Conservation (phyloP, 2,329 filamentous ascomycete genomes). For the Myriangium duriaei region DNA sequence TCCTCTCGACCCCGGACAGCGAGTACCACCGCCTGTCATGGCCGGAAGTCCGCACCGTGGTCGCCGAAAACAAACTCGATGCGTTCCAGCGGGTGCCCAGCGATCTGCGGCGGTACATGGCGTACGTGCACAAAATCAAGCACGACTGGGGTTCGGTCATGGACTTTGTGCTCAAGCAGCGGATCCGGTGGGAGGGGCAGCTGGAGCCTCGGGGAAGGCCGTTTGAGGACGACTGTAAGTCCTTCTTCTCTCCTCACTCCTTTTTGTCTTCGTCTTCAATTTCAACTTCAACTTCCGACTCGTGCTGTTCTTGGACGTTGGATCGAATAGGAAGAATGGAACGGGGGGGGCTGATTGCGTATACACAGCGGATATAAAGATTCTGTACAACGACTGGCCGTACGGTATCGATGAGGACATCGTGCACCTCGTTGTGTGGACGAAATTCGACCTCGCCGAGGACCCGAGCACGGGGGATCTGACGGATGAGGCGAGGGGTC, state of each 20-base stretch:
- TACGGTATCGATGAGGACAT: constrained; percentile 72
- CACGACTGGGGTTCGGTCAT: constrained; percentile 62
- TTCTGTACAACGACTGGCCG: constrained; percentile 86
- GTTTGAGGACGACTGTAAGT: constrained; percentile 32
- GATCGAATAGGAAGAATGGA: no score
- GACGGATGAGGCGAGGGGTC: constrained; percentile 46
- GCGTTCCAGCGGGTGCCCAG: constrained; percentile 65
- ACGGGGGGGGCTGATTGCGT: background rate
- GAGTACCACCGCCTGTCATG: constrained; percentile 54
- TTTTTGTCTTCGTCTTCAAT: constrained; percentile 7
- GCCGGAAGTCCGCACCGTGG: constrained; percentile 53
- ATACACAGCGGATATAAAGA: constrained; percentile 49
- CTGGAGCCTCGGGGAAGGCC: constrained; percentile 28
- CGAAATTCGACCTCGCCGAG: constrained; percentile 69
- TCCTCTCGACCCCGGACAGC: constrained; percentile 58
- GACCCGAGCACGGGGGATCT: constrained; percentile 54
- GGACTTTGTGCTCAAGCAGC: constrained; percentile 58
- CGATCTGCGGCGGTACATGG: constrained; percentile 64
- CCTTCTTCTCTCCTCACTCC: constrained; percentile 14
- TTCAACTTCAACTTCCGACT: no score
- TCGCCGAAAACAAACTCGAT: constrained; percentile 56
- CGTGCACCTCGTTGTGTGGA: constrained; percentile 83
- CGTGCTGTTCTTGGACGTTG: background rate
- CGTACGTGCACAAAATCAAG: constrained; percentile 53
- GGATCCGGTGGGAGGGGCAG: constrained; percentile 52